Base-by-base conservation (phyloP, 768 basidiomycete genomes). In the Tremella mesenterica region DNA sequence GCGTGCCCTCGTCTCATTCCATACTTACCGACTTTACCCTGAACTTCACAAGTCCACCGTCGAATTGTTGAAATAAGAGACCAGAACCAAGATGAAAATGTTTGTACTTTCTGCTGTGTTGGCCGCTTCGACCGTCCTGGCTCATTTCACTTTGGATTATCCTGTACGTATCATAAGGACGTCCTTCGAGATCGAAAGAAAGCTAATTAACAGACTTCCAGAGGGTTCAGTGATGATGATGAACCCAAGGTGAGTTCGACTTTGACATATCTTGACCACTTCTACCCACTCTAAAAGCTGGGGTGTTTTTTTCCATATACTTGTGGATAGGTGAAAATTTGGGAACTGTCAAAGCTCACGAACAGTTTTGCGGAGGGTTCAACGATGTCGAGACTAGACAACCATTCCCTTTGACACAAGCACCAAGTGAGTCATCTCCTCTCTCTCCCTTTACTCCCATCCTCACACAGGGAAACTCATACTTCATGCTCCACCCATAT, bases 121-220 rank as follows among this genome's bases (percentile, higher is more conserved):
- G 38, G 23, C 61, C 9, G 72, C 75, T 13, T 64, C 78, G 29
- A 69, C 75, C 36, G 82, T 76, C 27, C 76, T 74, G 44, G 87
- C 86, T 7, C 88, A 92, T 72, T 91, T 90, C 75, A 83, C 85
- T 60, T 76, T 90, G 38, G 79, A 83, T 63, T 89, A 81, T 70
- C 89, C 88, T 16, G 65, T 67, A 44, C 36, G 61, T 54, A 14
- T 4, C 20, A n/a, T 18, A 6, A 28, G 8, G 6, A 1, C n/a
- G 18, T 14, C 50, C 30, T 25, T 3, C 31, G 25, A 25, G 29
- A 48, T 18, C 30, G 14, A 8, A 14, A 49, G 13, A 16, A n/a
- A 12, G 34, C 59, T 51, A 28, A 48, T 51, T 16, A 4, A 26
- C 20, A 67, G 62, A 59, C 76, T 0, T 83, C 86, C 10, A 78